A percentile compares a stretch with the other conserved stretches of the same genome.
phyloP scores from a whole-genome alignment of 139 green algal species.

The Pleodorina starrii region DNA sequence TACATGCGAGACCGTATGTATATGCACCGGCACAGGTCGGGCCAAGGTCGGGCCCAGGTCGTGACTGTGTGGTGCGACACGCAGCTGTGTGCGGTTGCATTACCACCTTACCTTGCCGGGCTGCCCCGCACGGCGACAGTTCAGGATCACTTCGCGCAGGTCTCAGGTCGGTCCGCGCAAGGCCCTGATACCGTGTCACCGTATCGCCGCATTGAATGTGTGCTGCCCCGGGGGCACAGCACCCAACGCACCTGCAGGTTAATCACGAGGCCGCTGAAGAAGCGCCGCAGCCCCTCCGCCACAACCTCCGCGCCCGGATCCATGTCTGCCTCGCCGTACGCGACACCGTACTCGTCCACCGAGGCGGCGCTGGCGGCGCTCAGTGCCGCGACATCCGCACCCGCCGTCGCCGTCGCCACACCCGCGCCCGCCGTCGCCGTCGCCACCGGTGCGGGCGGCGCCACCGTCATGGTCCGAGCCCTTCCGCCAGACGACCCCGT shows the following conservation, averaged over 20 bases:
- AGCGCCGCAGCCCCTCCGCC: slow-evolving; percentile 33
- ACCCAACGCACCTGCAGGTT: slow-evolving; percentile 43
- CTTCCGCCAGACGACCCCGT: background rate
- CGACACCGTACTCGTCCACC: too few species aligned
- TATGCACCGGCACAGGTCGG: background rate
- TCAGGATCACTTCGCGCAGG: background rate
- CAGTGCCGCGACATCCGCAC: background rate
- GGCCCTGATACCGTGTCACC: too few species aligned
- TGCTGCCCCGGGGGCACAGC: too few species aligned
- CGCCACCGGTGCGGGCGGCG: background rate
- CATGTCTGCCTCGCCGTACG: too few species aligned
- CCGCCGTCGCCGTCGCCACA: background rate
- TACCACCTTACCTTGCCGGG: background rate
- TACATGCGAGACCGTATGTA: background rate
- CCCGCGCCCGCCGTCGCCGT: too few species aligned
- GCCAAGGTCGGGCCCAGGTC: background rate
- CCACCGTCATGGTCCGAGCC: background rate
- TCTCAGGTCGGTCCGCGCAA: background rate
- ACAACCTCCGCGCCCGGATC: background rate
- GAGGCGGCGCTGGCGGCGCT: background rate
- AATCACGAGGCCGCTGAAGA: slow-evolving; percentile 53
- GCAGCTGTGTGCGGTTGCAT: background rate
- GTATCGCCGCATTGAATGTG: too few species aligned
- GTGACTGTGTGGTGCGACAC: background rate
- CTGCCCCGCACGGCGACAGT: background rate